Conservation (phyloP, 2,329 filamentous ascomycete species). For the Knufia fluminis region DNA sequence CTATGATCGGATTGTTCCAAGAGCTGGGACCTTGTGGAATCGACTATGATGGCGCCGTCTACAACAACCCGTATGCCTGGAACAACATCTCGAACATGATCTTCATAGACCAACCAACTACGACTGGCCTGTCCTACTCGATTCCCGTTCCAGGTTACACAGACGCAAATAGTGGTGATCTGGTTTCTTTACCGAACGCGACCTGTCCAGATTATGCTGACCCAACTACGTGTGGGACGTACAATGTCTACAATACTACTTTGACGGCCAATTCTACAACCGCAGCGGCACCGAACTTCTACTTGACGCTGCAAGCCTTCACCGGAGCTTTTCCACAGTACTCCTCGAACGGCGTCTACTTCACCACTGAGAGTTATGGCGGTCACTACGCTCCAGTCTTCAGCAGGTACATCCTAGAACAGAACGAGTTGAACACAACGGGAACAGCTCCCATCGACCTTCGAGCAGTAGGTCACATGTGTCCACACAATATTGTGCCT, state of each 20-base stretch:
- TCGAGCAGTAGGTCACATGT: constrained; percentile 12
- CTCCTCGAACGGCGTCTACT: constrained; percentile 39
- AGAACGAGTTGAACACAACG: constrained; percentile 26
- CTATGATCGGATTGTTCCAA: constrained; percentile 30
- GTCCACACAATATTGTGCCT: too few species aligned
- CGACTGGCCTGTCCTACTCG: constrained; percentile 50
- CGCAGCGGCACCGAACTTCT: constrained; percentile 22
- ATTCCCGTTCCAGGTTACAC: constrained; percentile 19
- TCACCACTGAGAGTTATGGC: constrained; percentile 46
- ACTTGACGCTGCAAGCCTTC: constrained; percentile 23
- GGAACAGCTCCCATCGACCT: constrained; percentile 19
- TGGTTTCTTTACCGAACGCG: constrained; percentile 19
- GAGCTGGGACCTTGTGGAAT: constrained; percentile 30
- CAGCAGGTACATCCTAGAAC: constrained; percentile 29
- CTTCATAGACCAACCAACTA: constrained; percentile 59
- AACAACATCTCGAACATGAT: constrained; percentile 33
- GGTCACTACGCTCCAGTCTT: constrained; percentile 52
- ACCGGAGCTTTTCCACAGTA: constrained; percentile 23
- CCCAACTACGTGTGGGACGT: constrained; percentile 21
- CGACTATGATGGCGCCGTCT: constrained; percentile 31
- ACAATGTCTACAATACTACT: constrained; percentile 19
- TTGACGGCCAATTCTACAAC: constrained; percentile 21
- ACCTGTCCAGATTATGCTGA: constrained; percentile 21
- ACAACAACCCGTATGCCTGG: constrained; percentile 31
- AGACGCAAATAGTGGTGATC: constrained; percentile 13